A percentile compares a stretch with the other conserved stretches of the same genome.
Conservation (phyloP, 2,329 filamentous ascomycete species). For the Neofusicoccum parvum region DNA sequence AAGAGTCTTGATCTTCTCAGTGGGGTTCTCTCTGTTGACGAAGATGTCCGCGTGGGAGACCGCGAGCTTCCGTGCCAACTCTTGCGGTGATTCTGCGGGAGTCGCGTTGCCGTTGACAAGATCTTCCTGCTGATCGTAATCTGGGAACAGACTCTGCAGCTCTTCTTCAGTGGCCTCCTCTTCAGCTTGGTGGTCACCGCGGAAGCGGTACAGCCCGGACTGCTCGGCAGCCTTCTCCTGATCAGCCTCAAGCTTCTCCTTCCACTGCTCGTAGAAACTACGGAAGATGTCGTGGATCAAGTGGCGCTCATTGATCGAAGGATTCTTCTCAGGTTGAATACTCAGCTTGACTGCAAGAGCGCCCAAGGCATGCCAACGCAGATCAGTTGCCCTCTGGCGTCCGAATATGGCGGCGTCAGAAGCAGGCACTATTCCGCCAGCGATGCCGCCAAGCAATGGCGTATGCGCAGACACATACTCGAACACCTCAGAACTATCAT, state of each 20-base stretch:
- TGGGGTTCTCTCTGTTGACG: background rate
- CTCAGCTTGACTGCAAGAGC: slow-evolving; percentile 30
- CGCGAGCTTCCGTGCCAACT: slow-evolving; percentile 37
- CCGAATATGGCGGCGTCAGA: slow-evolving; percentile 22
- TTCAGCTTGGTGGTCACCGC: slow-evolving; percentile 74
- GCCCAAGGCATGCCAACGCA: slow-evolving; percentile 41
- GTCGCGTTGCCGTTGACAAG: slow-evolving; percentile 25
- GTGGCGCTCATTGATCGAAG: slow-evolving; percentile 34
- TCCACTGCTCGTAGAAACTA: slow-evolving; percentile 79
- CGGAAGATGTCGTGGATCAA: slow-evolving; percentile 69
- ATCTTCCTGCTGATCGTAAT: slow-evolving; percentile 62
- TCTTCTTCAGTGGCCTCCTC: slow-evolving; percentile 75
- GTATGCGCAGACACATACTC: slow-evolving; percentile 32
- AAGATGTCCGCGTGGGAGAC: slow-evolving; percentile 39
- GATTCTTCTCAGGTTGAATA: background rate
- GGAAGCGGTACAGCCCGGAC: slow-evolving; percentile 80
- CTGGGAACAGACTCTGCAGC: slow-evolving; percentile 79
- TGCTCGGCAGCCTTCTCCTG: slow-evolving; percentile 73
- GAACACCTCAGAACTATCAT: slow-evolving; percentile 26
- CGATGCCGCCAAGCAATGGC: slow-evolving; percentile 34
- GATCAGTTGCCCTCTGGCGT: slow-evolving; percentile 32
- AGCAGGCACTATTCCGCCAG: slow-evolving; percentile 4
- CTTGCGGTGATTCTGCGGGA: slow-evolving; percentile 31
- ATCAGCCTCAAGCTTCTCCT: slow-evolving; percentile 72
- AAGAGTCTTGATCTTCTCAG: slow-evolving; percentile 4